These are phyloP conservation scores for Golubevia pallescens DNA, from an alignment of 1,284 basidiomycete genomes.

Conservation along the genomic window DNA sequence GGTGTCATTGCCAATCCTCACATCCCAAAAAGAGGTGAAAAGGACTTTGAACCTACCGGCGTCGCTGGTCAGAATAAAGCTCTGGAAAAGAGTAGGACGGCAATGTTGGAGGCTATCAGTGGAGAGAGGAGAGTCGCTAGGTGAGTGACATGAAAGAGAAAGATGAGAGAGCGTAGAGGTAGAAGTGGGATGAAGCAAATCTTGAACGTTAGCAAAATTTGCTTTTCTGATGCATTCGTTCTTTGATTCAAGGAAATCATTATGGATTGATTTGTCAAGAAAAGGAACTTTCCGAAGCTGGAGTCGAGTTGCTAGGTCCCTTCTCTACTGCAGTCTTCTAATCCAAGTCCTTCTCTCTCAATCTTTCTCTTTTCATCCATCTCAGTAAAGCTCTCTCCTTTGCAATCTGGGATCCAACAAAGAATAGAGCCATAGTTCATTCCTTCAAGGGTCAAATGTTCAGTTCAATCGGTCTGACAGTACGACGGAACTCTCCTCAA, in stretches of 20 bases:
- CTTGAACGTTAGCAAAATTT: too few relatives aligned
- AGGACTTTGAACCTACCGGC: constrained; percentile 85
- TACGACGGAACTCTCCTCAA: constrained; percentile 2
- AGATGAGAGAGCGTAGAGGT: too few relatives aligned
- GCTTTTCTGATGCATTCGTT: too few relatives aligned
- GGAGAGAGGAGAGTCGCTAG: constrained; percentile 76
- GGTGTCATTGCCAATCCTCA: constrained; percentile 64
- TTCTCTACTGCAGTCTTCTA: too few relatives aligned
- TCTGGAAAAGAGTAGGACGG: constrained; percentile 79
- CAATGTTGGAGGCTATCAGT: constrained; percentile 82
- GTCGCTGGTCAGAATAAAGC: constrained; percentile 74
- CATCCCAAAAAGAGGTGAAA: constrained; percentile 91
- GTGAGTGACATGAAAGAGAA: constrained; percentile 68
- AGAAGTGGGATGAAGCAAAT: too few relatives aligned
- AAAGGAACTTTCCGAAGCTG: too few relatives aligned
- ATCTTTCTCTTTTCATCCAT: too few relatives aligned
- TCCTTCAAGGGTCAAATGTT: constrained; percentile 46
- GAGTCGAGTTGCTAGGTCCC: too few relatives aligned
- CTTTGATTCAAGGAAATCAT: too few relatives aligned
- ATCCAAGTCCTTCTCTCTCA: too few relatives aligned
- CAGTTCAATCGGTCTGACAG: constrained; percentile 38
- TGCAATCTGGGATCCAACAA: constrained; percentile 40
- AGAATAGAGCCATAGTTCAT: constrained; percentile 37
- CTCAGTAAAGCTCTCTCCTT: constrained; percentile 29
- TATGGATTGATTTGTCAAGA: too few relatives aligned